These are phyloP conservation scores for Meyerozyma smithsonii DNA, from an alignment of 1,139 yeast genomes.

Conservation along the genomic window DNA sequence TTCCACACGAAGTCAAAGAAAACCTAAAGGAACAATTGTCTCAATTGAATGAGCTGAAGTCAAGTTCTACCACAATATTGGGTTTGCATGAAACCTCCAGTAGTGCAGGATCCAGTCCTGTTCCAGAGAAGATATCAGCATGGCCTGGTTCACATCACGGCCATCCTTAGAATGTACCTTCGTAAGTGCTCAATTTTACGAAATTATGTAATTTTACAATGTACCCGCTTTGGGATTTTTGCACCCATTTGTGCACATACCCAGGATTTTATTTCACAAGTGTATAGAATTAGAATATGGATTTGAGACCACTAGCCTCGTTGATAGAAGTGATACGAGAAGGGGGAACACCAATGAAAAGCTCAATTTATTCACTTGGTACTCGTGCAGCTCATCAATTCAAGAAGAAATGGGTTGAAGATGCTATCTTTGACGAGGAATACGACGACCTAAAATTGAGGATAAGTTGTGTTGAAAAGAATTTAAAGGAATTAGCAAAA, in stretches of 20 bases:
- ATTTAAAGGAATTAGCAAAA: constrained; percentile 17
- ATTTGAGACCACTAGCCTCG: neutral
- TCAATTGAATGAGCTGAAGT: constrained; percentile 1
- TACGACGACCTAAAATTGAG: constrained; percentile 25
- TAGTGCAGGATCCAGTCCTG: constrained; percentile 27
- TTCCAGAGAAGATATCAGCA: constrained; percentile 46
- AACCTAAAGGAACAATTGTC: constrained; percentile 16
- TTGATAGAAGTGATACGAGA: neutral
- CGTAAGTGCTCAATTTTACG: neutral
- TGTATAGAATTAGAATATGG: too few species aligned
- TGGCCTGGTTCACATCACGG: constrained; percentile 72
- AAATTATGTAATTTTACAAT: neutral
- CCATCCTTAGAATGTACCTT: constrained; percentile 39
- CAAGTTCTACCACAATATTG: neutral
- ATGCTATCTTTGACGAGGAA: constrained; percentile 26
- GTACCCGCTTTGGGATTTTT: neutral
- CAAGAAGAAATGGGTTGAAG: constrained; percentile 2
- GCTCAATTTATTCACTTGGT: neutral
- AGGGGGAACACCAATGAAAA: neutral
- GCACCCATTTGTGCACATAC: neutral
- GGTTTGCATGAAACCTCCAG: constrained; percentile 12
- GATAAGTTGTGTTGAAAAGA: constrained; percentile 15
- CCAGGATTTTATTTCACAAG: neutral
- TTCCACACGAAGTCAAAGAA: constrained; percentile 10
- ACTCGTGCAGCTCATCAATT: neutral